Percentiles rank a stretch among this genome's conserved stretches.
These are phyloP conservation scores for Paramecium primaurelia DNA, from an alignment of 73 alveolate species.

Conservation along the genomic window DNA sequence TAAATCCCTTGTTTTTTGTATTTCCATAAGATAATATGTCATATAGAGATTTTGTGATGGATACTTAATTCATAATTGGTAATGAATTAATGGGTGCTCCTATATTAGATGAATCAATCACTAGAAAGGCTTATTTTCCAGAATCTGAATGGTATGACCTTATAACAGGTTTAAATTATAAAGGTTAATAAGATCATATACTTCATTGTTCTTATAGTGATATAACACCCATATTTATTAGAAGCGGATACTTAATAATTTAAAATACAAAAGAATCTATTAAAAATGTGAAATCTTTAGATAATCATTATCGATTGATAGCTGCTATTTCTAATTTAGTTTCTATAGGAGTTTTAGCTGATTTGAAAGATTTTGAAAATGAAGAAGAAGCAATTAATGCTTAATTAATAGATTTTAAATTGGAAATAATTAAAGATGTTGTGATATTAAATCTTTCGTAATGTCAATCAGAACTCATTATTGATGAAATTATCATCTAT, in stretches of 20 bases:
- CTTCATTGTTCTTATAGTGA: neutral
- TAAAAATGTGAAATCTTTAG: neutral
- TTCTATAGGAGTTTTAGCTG: neutral
- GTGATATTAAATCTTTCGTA: neutral
- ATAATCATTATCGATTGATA: neutral
- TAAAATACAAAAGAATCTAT: neutral
- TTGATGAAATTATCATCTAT: slow-evolving; percentile 7
- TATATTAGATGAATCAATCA: slow-evolving; percentile 51
- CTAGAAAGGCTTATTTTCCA: slow-evolving; percentile 7
- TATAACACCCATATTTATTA: slow-evolving; percentile 16
- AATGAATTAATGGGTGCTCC: slow-evolving; percentile 72
- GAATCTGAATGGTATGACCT: slow-evolving; percentile 46
- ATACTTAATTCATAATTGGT: slow-evolving; percentile 73
- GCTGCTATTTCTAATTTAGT: neutral
- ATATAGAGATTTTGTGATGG: slow-evolving; percentile 60
- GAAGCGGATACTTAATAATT: slow-evolving; percentile 36
- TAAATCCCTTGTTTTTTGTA: slow-evolving; percentile 72
- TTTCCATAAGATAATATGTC: slow-evolving; percentile 68
- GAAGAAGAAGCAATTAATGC: neutral
- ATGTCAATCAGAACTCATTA: neutral
- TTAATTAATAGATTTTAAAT: neutral
- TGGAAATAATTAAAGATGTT: neutral
- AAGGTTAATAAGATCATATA: neutral
- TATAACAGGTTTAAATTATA: neutral
- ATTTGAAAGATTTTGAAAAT: neutral